Percentiles rank a stretch among this genome's conserved stretches.
These are phyloP conservation scores for Microsporum audouinii DNA, from an alignment of 2,329 filamentous ascomycete genomes.

Conservation along the genomic window DNA sequence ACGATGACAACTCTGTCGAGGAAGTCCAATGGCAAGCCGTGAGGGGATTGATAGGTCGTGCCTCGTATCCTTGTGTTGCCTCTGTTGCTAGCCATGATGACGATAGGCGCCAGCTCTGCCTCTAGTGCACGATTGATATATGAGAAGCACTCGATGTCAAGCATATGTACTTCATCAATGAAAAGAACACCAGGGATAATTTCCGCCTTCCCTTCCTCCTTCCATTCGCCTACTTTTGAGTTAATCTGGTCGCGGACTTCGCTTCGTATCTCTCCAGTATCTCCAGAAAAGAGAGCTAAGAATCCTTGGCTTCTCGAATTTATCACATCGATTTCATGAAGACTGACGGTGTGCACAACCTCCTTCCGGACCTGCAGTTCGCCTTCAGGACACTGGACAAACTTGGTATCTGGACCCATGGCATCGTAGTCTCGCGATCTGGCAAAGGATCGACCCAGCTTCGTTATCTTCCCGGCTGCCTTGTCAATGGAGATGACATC, in stretches of 20 bases:
- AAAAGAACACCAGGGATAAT: conserved; percentile 96
- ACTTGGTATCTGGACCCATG: conserved; percentile 97
- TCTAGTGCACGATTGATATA: conserved; percentile 97
- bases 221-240: conserved; percentile 97
- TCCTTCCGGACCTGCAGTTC: conserved; percentile 96
- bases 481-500: conserved; percentile 99
- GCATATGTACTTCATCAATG: conserved; percentile 99
- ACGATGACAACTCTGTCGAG: conserved; percentile 93
- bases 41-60: conserved; percentile 84
- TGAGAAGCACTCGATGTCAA: conserved; percentile 97
- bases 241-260: conserved; percentile 99
- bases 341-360: conserved; percentile 88
- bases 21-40: conserved; percentile 90
- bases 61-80: conserved; percentile 85
- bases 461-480: conserved; percentile 94
- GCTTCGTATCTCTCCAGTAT: conserved; percentile 93
- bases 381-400: conserved; percentile 92
- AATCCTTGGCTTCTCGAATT: conserved; percentile 99
- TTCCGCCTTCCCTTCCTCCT: conserved; percentile 96
- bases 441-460: conserved; percentile 87
- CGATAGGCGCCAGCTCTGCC: conserved; percentile 85
- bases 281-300: conserved; percentile 89
- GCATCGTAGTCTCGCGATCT: conserved; percentile 96
- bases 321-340: conserved; percentile 99
- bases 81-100: conserved; percentile 98